Evolutionary conservation across 2,329 filamentous ascomycete species (phyloP), one percentile per base, ranked within the genome.

Genomic region (Fusarium palustre): DNA sequence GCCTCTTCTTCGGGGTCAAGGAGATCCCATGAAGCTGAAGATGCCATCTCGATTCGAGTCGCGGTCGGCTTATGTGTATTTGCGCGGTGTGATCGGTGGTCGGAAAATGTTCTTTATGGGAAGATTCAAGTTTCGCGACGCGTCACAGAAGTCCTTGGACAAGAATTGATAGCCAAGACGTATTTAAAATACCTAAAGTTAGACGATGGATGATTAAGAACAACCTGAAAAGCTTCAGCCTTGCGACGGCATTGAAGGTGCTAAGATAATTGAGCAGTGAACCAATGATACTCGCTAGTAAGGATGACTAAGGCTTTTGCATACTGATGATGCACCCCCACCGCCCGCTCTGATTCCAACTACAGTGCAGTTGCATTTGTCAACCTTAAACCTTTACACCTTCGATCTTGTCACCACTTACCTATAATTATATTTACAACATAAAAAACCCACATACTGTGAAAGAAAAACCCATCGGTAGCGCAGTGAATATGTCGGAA

Each of bases 1-100:
- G 93, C 91, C 81, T 94, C 91, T 70, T 93, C 91, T 68, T 87
- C 85, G 71, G 92, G 91, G 57, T 93, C 90, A 49, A 97, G 84
- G 48, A 94, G 83, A 45, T 87, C 85, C 83, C 90, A 94, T 48
- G 79, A 79, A 20, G 83, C 75, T 49, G 79, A 79, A 24, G 83
- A 76, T 55, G 66, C 55, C 82, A 84, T 68, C 25, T 55, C 18
- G 24, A 28, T 48, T 54, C 22, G 41, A 52, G 28, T 52, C 55
- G 45, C 60, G 64, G 38, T 65, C 48, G 36, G 16, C 34, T 22
- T 25, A 43, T 55, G 38, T 36, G 34, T 41, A 16, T 43, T 43
- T 45, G 28, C 15, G 47, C 18, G 38, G 30, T 15, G 36, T 24
- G 22, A 12, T 38, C 28, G 39, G 13, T 48, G 22, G 13, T n/a